Conservation (phyloP, 495 filamentous ascomycete species). For the Penicillium subrubescens region DNA sequence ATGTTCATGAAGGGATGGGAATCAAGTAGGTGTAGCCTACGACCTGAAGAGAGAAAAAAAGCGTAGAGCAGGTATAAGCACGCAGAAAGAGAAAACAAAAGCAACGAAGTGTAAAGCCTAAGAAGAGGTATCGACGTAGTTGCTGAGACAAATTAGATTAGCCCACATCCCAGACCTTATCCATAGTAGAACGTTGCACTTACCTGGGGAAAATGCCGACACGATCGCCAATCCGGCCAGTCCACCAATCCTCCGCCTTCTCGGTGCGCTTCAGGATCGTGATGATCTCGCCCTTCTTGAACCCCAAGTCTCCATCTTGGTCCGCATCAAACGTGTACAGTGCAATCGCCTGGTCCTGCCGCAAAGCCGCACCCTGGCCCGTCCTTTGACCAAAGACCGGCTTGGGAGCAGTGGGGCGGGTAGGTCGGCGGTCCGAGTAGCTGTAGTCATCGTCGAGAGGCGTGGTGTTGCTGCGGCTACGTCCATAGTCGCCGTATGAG, state of each 20-base stretch:
- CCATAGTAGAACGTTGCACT: slow-evolving; percentile 8
- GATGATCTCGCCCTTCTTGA: slow-evolving; percentile 97
- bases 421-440: slow-evolving; percentile 58
- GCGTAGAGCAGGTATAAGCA: slow-evolving; percentile 14
- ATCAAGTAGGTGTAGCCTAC: slow-evolving; percentile 1
- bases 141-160: slow-evolving; percentile 30
- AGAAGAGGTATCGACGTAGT: slow-evolving; percentile 46
- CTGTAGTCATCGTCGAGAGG: slow-evolving; percentile 58
- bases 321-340: slow-evolving; percentile 92
- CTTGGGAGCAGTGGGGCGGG: slow-evolving; percentile 82
- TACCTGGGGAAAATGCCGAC: slow-evolving; percentile 66
- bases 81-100: not conserved
- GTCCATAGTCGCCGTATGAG: slow-evolving; percentile 42
- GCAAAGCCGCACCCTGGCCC: slow-evolving; percentile 54
- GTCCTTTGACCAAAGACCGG: slow-evolving; percentile 74
- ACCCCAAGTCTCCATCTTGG: slow-evolving; percentile 87
- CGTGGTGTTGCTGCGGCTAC: slow-evolving; percentile 49
- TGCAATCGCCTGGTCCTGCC: slow-evolving; percentile 83
- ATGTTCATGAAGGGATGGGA: slow-evolving; percentile 12
- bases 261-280: slow-evolving; percentile 98
- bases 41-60: not conserved
- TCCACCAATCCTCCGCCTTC: slow-evolving; percentile 88
- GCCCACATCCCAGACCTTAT: not conserved
- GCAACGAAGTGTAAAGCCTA: slow-evolving; percentile 10
- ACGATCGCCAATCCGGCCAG: slow-evolving; percentile 63